phyloP scores from a whole-genome alignment of 345 rosid species.

The Crucihimalaya himalaica region DNA sequence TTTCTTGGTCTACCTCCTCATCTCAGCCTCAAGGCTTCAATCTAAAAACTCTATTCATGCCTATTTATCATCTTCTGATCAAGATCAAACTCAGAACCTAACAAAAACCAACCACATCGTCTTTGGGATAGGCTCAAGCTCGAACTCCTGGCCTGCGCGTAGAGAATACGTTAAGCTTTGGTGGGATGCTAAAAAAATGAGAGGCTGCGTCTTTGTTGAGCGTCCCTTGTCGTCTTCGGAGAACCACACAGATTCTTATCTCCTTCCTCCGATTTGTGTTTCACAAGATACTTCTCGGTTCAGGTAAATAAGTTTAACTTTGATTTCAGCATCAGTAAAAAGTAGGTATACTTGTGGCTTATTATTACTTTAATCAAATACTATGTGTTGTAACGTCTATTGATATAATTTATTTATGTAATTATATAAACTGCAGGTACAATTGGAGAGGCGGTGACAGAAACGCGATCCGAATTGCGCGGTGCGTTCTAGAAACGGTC shows the following conservation, averaged over 20 bases:
- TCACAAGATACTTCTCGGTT: conserved; percentile 76
- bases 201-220: conserved; percentile 72
- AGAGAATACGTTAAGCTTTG: conserved; percentile 67
- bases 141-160: conserved; percentile 55
- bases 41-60: conserved; percentile 37
- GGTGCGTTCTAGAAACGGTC: conserved; percentile 63
- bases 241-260: conserved; percentile 31
- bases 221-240: conserved; percentile 29
- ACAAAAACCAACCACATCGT: conserved; percentile 61
- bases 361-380: background rate
- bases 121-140: conserved; percentile 68
- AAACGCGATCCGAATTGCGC: conserved; percentile 74
- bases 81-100: conserved; percentile 33
- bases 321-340: background rate
- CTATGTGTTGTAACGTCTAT: background rate
- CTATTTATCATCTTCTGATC: conserved; percentile 36
- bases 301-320: conserved; percentile 24
- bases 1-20: conserved; percentile 49
- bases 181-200: conserved; percentile 67
- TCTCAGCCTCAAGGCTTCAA: conserved; percentile 46
- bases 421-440: conserved; percentile 38
- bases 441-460: conserved; percentile 58
- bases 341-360: background rate
- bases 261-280: conserved; percentile 64
- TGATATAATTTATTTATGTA: background rate